phyloP scores from a whole-genome alignment of 2,329 filamentous ascomycete genomes.

The Colletotrichum eremochloae region DNA sequence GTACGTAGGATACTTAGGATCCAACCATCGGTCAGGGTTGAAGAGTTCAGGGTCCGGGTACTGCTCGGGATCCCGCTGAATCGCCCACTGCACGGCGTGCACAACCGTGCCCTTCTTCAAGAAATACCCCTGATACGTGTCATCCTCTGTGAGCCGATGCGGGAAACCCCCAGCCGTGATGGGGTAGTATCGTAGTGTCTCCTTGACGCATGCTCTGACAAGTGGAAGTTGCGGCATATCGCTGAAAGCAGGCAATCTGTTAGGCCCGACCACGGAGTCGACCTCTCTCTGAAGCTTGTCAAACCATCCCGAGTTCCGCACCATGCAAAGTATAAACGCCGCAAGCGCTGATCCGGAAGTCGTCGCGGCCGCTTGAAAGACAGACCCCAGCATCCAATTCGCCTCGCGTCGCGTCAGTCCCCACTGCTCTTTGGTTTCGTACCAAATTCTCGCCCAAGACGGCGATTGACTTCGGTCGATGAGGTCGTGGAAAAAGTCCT shows the following conservation, averaged over 20 bases:
- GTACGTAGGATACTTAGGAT: slow-evolving; percentile 55
- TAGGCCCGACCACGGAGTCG: slow-evolving; percentile 52
- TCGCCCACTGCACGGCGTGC: slow-evolving; percentile 65
- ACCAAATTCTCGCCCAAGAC: slow-evolving; percentile 32
- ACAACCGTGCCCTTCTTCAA: slow-evolving; percentile 65
- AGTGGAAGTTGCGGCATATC: slow-evolving; percentile 55
- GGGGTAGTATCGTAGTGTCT: slow-evolving; percentile 65
- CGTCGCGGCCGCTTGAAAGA: slow-evolving; percentile 55
- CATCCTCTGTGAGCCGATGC: slow-evolving; percentile 63
- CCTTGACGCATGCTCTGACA: slow-evolving; percentile 55
- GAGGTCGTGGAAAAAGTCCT: slow-evolving; percentile 33
- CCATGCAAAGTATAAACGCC: slow-evolving; percentile 48
- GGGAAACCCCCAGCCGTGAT: slow-evolving; percentile 60
- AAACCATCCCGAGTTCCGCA: slow-evolving; percentile 51
- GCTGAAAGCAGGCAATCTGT: slow-evolving; percentile 52
- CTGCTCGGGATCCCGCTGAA: slow-evolving; percentile 58
- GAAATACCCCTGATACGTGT: slow-evolving; percentile 65
- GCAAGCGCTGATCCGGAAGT: slow-evolving; percentile 51
- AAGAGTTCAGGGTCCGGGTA: slow-evolving; percentile 57
- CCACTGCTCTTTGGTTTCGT: slow-evolving; percentile 23
- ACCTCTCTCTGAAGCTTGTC: slow-evolving; percentile 55
- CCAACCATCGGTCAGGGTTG: slow-evolving; percentile 56
- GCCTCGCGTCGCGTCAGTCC: slow-evolving; percentile 46
- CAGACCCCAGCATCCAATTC: slow-evolving; percentile 49
- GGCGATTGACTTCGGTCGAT: slow-evolving; percentile 30